These are phyloP conservation scores for Fusarium coicis DNA, from an alignment of 2,329 filamentous ascomycete species.

Conservation along the genomic window DNA sequence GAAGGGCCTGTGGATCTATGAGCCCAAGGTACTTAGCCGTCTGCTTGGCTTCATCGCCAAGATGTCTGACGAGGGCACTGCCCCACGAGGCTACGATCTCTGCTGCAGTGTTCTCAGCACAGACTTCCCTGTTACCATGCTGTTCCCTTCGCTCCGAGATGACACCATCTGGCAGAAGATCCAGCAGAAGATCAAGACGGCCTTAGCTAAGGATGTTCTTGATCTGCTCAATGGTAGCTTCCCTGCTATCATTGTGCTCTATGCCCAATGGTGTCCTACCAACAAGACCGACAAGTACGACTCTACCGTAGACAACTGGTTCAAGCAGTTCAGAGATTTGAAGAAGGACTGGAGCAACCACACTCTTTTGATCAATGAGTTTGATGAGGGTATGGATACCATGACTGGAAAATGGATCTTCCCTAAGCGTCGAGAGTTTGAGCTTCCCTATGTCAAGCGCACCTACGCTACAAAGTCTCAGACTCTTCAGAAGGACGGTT, in stretches of 20 bases:
- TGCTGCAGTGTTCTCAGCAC: conserved; percentile 59
- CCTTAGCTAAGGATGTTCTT: conserved; percentile 52
- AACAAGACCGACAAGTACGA: conserved; percentile 50
- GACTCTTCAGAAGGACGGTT: conserved; percentile 52
- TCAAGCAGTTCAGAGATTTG: conserved; percentile 53
- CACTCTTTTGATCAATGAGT: conserved; percentile 43
- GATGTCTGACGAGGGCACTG: conserved; percentile 56
- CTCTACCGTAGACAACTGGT: conserved; percentile 49
- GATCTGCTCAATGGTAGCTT: conserved; percentile 50
- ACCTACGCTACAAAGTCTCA: conserved; percentile 57
- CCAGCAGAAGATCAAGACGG: conserved; percentile 49
- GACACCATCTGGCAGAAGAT: conserved; percentile 32
- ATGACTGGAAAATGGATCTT: conserved; percentile 60
- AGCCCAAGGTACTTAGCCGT: conserved; percentile 49
- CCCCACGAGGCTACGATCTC: conserved; percentile 59
- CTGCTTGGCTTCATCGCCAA: conserved; percentile 54
- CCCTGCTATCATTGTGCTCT: conserved; percentile 56
- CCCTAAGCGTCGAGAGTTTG: conserved; percentile 57
- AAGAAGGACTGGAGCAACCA: conserved; percentile 42
- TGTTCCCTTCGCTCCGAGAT: conserved; percentile 51
- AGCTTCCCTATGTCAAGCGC: conserved; percentile 60
- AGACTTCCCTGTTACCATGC: conserved; percentile 49
- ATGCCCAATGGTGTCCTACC: conserved; percentile 61
- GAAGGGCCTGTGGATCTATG: conserved; percentile 56
- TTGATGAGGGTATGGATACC: conserved; percentile 56